Evolutionary conservation across 306 rosid genomes (phyloP).

Genomic region (Castanospermum australe): DNA sequence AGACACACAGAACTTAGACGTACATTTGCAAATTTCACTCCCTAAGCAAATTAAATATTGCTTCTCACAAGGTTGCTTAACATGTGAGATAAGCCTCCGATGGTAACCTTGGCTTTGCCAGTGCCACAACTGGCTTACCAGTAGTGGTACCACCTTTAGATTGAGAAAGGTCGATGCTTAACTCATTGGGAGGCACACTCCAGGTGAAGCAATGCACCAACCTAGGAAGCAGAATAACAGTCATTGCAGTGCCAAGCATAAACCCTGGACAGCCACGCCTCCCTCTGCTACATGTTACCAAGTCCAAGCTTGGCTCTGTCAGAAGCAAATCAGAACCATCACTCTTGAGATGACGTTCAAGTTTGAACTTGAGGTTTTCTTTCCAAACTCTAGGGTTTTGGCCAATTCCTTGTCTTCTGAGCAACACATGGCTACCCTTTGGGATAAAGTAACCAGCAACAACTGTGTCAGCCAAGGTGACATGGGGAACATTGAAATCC

Average conservation of each 20-base stretch:
- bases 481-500: slow-evolving; percentile 32
- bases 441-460: slow-evolving; percentile 41
- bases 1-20: too few relatives aligned
- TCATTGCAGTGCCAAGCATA: slow-evolving; percentile 3
- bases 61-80: background rate
- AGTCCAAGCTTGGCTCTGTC: slow-evolving; percentile 17
- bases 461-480: background rate
- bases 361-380: slow-evolving; percentile 34
- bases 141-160: background rate
- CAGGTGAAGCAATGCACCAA: slow-evolving; percentile 26
- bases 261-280: slow-evolving; percentile 14
- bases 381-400: slow-evolving; percentile 32
- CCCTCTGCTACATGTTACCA: slow-evolving; percentile 26
- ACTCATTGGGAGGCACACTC: background rate
- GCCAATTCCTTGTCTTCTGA: slow-evolving; percentile 28
- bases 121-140: slow-evolving; percentile 15
- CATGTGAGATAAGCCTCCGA: background rate
- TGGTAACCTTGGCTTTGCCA: slow-evolving; percentile 8
- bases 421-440: slow-evolving; percentile 32
- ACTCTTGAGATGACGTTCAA: slow-evolving; percentile 29
- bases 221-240: slow-evolving; percentile 5
- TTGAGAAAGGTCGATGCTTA: slow-evolving; percentile 1
- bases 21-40: too few relatives aligned
- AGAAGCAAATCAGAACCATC: background rate
- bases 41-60: too few relatives aligned